These are phyloP conservation scores for Penicillium coprophilum DNA, from an alignment of 495 filamentous ascomycete genomes.

Conservation along the genomic window DNA sequence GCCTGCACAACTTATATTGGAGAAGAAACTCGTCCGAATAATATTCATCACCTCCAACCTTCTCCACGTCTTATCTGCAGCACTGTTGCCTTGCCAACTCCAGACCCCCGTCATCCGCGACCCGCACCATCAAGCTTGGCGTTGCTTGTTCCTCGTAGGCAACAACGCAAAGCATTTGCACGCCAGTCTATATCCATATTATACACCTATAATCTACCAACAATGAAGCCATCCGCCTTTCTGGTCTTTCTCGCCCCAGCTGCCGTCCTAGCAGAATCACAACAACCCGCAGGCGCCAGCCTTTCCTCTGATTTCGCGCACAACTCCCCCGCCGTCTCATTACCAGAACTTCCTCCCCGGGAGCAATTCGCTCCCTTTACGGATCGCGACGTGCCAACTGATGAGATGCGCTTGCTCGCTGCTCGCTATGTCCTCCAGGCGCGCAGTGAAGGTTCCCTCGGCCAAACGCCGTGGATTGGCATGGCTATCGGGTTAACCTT, in stretches of 20 bases:
- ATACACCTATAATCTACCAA: constrained; percentile 1
- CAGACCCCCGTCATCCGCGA: constrained; percentile 14
- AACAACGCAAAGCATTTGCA: constrained; percentile 1
- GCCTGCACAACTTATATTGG: background rate
- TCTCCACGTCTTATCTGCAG: background rate
- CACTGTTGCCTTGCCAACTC: constrained; percentile 34
- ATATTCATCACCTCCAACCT: background rate
- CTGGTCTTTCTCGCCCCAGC: constrained; percentile 37
- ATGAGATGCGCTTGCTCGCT: constrained; percentile 10
- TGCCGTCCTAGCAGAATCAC: constrained; percentile 30
- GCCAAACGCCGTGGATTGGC: constrained; percentile 50
- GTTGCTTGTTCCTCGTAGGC: constrained; percentile 27
- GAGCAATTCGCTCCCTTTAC: constrained; percentile 11
- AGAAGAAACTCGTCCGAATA: background rate
- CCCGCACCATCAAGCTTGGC: constrained; percentile 30
- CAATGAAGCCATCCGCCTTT: constrained; percentile 36
- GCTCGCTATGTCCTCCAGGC: constrained; percentile 30
- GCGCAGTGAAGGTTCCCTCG: constrained; percentile 46
- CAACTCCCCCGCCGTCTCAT: constrained; percentile 28
- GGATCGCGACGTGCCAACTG: constrained; percentile 4
- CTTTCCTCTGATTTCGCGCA: constrained; percentile 28
- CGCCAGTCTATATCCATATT: constrained; percentile 2
- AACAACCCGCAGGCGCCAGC: constrained; percentile 22
- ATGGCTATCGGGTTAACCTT: constrained; percentile 50
- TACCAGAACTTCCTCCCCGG: constrained; percentile 24